Conservation (phyloP, 352 stramenopile species). For the Phytophthora sansomeana region DNA sequence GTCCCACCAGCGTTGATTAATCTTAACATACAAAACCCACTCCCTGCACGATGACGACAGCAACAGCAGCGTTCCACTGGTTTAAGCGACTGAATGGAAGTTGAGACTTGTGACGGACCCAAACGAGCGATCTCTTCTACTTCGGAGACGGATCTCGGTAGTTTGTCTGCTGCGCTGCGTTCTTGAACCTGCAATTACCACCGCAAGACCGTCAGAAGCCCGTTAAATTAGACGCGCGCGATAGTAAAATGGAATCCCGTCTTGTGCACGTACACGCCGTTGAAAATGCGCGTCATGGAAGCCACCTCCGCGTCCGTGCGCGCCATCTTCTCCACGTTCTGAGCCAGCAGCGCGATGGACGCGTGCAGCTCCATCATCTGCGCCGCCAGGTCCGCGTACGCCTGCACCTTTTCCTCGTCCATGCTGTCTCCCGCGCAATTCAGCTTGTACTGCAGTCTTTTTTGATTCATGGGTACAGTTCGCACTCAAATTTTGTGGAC, state of each 20-base stretch:
- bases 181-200: constrained; percentile 51
- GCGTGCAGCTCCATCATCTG: constrained; percentile 84
- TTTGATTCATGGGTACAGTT: background rate
- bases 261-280: constrained; percentile 61
- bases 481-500: background rate
- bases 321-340: constrained; percentile 83
- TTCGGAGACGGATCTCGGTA: constrained; percentile 35
- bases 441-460: constrained; percentile 6
- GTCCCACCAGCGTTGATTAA: constrained; percentile 23
- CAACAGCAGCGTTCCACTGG: too few species aligned
- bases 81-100: background rate
- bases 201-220: background rate
- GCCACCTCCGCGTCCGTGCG: constrained; percentile 72
- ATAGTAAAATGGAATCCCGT: background rate
- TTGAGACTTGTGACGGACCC: background rate
- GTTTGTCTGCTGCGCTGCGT: constrained; percentile 47
- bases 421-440: constrained; percentile 30
- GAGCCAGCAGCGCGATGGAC: constrained; percentile 69
- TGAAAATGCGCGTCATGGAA: constrained; percentile 80
- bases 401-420: constrained; percentile 75
- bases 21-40: constrained; percentile 10
- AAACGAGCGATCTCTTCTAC: background rate
- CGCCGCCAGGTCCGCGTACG: constrained; percentile 70
- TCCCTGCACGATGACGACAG: too few species aligned
- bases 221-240: constrained; percentile 3